A percentile compares a stretch with the other conserved stretches of the same genome.
Evolutionary conservation across 78 protist genomes (phyloP).

Genomic region (Dictyostelium purpureum): DNA sequence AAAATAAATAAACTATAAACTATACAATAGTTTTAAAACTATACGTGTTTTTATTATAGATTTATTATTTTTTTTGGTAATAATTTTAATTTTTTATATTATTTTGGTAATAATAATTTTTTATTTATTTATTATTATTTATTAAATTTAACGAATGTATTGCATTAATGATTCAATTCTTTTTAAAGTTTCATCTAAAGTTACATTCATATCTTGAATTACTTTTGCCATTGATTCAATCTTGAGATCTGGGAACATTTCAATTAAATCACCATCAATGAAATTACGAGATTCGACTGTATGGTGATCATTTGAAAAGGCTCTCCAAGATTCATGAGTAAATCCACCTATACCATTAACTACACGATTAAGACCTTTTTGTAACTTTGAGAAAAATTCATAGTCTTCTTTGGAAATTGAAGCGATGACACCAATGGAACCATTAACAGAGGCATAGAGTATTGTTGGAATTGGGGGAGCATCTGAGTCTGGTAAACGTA

Average conservation of each 20-base stretch:
- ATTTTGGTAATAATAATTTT: not conserved
- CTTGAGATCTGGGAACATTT: conserved; percentile 82
- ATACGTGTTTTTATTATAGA: no score
- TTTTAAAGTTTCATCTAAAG: conserved; percentile 42
- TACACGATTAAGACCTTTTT: conserved; percentile 38
- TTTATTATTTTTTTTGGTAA: not conserved
- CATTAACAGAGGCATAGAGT: conserved; percentile 85
- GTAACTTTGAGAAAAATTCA: conserved; percentile 53
- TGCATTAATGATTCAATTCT: conserved; percentile 67
- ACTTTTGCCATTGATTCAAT: conserved; percentile 34
- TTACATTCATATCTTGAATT: conserved; percentile 17
- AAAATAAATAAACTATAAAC: not conserved
- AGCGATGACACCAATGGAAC: conserved; percentile 90
- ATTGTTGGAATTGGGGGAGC: conserved; percentile 44
- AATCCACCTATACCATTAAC: conserved; percentile 91
- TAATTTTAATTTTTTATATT: not conserved
- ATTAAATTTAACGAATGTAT: conserved; percentile 21
- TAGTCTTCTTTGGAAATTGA: conserved; percentile 67
- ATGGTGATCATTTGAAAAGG: conserved; percentile 81
- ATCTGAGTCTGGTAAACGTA: conserved; percentile 11
- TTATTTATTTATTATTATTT: not conserved
- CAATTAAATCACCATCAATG: conserved; percentile 95
- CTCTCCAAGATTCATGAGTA: conserved; percentile 84
- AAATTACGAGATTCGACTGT: conserved; percentile 43
- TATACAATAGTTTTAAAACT: no score